Conservation (phyloP, 2,329 filamentous ascomycete genomes). For the Cladosporium halotolerans region DNA sequence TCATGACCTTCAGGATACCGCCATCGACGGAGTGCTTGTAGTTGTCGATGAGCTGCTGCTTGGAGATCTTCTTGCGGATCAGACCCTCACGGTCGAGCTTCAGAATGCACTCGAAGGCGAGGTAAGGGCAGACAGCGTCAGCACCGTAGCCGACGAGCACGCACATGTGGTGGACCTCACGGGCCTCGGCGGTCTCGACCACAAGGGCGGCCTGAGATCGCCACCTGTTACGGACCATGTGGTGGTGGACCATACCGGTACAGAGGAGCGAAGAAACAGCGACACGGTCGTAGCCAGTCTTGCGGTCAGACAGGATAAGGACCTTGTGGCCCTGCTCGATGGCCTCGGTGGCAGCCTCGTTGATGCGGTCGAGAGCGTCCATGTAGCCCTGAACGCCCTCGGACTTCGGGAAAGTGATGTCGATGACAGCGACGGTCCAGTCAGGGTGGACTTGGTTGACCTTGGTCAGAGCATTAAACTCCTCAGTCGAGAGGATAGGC, state of each 20-base stretch:
- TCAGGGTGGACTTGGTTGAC: conserved; percentile 65
- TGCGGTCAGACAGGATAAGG: conserved; percentile 83
- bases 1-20: conserved; percentile 97
- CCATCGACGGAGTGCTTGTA: conserved; percentile 96
- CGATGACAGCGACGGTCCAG: conserved; percentile 86
- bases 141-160: conserved; percentile 94
- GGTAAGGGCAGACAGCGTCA: conserved; percentile 89
- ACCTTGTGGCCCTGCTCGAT: conserved; percentile 79
- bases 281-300: conserved; percentile 73
- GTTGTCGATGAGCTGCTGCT: conserved; percentile 82
- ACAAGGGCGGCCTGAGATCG: conserved; percentile 79
- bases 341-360: conserved; percentile 73
- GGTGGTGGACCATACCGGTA: conserved; percentile 90
- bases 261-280: conserved; percentile 80
- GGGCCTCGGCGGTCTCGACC: conserved; percentile 88
- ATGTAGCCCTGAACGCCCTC: conserved; percentile 80
- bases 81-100: conserved; percentile 93
- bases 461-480: conserved; percentile 82
- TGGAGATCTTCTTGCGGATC: conserved; percentile 79
- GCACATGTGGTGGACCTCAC: conserved; percentile 98
- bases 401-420: conserved; percentile 85
- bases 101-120: conserved; percentile 91
- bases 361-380: conserved; percentile 81
- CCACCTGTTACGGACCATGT: conserved; percentile 94
- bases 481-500: conserved; percentile 79